Percentiles rank a stretch among this genome's conserved stretches.
Evolutionary conservation across 768 basidiomycete genomes (phyloP).

Genomic region (Trametes coccinea): DNA sequence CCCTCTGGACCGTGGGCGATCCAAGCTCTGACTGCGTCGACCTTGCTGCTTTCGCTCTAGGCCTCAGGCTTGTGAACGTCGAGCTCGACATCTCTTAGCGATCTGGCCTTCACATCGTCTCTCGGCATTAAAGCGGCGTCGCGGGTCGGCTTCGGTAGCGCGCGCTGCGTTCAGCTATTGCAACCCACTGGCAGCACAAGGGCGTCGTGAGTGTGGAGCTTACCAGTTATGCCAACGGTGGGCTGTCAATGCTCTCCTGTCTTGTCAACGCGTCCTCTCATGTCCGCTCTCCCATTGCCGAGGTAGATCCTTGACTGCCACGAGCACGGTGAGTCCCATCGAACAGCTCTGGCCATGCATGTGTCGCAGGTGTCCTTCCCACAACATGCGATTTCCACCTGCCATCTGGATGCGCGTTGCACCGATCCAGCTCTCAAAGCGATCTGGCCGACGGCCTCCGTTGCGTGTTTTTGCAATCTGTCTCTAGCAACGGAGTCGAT

Average conservation of each 20-base stretch:
- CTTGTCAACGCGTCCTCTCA: not conserved
- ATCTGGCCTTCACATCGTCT: not conserved
- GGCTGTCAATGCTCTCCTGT: not conserved
- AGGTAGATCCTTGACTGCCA: constrained; percentile 3
- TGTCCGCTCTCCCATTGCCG: constrained; percentile 4
- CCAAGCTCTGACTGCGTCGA: not conserved
- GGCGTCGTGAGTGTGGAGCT: constrained; percentile 13
- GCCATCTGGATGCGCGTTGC: not conserved
- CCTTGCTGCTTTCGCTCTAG: not conserved
- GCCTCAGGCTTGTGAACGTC: not conserved
- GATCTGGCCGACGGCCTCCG: not conserved
- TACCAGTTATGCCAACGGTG: not conserved
- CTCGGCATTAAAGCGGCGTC: constrained; percentile 5
- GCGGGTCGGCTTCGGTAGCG: not conserved
- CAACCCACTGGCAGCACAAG: not conserved
- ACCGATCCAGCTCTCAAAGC: not conserved
- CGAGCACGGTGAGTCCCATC: not conserved
- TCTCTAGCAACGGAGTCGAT: not conserved
- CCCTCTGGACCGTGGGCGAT: not conserved
- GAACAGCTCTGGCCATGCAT: not conserved
- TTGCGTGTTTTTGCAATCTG: not conserved
- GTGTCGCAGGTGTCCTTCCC: not conserved
- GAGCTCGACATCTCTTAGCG: not conserved
- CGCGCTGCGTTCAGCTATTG: not conserved
- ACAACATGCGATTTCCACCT: not conserved